Evolutionary conservation across 2,329 filamentous ascomycete species (phyloP), one percentile per base, ranked within the genome.

Genomic region (Drechslerella coelobrocha): DNA sequence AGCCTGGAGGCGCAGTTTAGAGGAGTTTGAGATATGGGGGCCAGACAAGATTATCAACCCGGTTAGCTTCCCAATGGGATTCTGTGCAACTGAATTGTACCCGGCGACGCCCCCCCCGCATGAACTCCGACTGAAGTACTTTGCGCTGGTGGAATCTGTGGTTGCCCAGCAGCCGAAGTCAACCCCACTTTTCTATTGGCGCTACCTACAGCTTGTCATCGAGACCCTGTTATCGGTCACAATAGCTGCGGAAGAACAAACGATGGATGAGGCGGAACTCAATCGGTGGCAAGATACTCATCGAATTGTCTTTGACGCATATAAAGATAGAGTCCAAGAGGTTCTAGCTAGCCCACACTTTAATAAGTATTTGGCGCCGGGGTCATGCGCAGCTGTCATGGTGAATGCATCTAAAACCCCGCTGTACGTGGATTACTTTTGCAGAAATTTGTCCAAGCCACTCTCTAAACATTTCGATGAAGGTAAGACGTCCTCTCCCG

Each of bases 351-450:
- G 57, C 21, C n/a, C 37, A 6, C n/a, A n/a, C n/a, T n/a, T n/a
- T n/a, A n/a, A n/a, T n/a, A n/a, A n/a, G n/a, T n/a, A n/a, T n/a
- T n/a, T n/a, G n/a, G n/a, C n/a, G n/a, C n/a, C n/a, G 17, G 34
- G 48, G 39, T n/a, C n/a, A 19, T 61, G 65, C 24, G 23, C 61
- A 17, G 47, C 47, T n/a, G 48, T 48, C 12, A 69, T 69, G 65
- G 31, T 48, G 4, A 37, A 57, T 31, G n/a, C 43, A 19, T 23
- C 24, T 1, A 47, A 52, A 3, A 39, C 34, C 6, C 65, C 52
- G 17, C 21, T 68, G 2, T 48, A 69, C 37, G 8, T 39, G 8
- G 29, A 47, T 14, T 45, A 62, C 9, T 57, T 62, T 17, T 45
- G 48, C 19, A 26, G n/a, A 12, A 19, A 26, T 2, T 8, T 27